Base-by-base conservation (phyloP, 768 basidiomycete species). In the Lentinula guzmanii region DNA sequence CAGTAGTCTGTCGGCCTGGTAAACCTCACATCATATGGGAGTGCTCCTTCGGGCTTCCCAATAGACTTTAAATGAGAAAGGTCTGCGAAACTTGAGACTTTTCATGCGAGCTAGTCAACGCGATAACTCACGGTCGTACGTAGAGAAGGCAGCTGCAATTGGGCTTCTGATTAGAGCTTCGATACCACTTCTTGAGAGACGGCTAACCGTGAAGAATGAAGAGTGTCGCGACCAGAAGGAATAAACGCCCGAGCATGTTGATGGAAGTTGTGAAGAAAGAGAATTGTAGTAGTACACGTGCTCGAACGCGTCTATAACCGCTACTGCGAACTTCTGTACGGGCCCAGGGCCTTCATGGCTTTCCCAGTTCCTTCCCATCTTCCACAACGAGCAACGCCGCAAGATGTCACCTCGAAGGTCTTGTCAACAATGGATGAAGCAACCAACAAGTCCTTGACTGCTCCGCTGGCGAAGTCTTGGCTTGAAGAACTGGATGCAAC, bases 11-110 rank as follows among this genome's bases (percentile, higher is more conserved):
- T 52, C 41, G 45, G 45, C 52, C 24, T 33, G 16, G 10, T 21
- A 35, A 28, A 13, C 33, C 52, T 65, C 65, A 91, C 91, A 66
- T 87, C 85, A 52, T 73, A 67, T 13, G 91, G 91, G 11, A 92
- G 73, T 13, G 79, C 72, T 11, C 82, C 85, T 69, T 90, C 88
- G 33, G 87, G 89, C 58, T 82, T 73, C 61, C 87, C 90, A 45
- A 91, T 78, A 15, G 89, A 87, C 67, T 93, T 93, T 65, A 91
- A 69, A 64, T 84, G 84, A 11, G 90, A 89, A 54, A 91, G 73
- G 70, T 93, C 91, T 93, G 50, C 24, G 53, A 35, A 45, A 13
- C 43, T 28, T 18, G 51, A 15, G 64, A 35, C 13, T 35, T 18
- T 4, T 34, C 58, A 15, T 39, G 37, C 31, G 24, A 33, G 33